These are phyloP conservation scores for Vanderwaltozyma verrucispora DNA, from an alignment of 805 yeast species.

Conservation along the genomic window DNA sequence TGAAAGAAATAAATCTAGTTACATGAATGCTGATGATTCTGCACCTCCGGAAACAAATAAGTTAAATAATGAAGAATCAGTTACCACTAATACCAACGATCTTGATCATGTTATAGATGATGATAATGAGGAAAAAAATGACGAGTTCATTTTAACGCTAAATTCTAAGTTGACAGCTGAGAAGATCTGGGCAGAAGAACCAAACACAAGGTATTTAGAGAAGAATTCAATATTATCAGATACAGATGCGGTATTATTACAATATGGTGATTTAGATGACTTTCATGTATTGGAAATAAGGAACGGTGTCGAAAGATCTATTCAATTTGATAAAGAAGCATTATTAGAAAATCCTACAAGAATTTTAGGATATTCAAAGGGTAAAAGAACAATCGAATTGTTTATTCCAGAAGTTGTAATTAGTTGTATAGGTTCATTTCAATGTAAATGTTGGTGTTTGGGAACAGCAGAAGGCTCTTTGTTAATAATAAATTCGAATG, in stretches of 20 bases:
- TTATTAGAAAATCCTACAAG: slow-evolving; percentile 31
- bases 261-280: slow-evolving; percentile 25
- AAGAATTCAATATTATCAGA: slow-evolving; percentile 21
- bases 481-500: slow-evolving; percentile 25
- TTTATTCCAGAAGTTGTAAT: slow-evolving; percentile 33
- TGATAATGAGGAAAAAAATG: slow-evolving; percentile 18
- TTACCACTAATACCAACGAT: slow-evolving; percentile 11
- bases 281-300: slow-evolving; percentile 24
- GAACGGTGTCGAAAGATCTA: slow-evolving; percentile 28
- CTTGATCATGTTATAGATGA: slow-evolving; percentile 40
- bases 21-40: slow-evolving; percentile 7
- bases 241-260: slow-evolving; percentile 23
- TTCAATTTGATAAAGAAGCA: slow-evolving; percentile 28
- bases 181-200: slow-evolving; percentile 24
- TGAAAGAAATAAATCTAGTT: slow-evolving; percentile 26
- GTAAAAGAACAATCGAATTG: slow-evolving; percentile 31
- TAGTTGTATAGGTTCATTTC: slow-evolving; percentile 35
- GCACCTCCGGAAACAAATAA: slow-evolving; percentile 4
- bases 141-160: slow-evolving; percentile 24
- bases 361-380: slow-evolving; percentile 29
- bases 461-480: slow-evolving; percentile 34
- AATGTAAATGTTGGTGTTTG: slow-evolving; percentile 37
- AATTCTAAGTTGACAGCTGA: slow-evolving; percentile 20
- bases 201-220: slow-evolving; percentile 21
- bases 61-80: slow-evolving; percentile 12